Evolutionary conservation across 352 stramenopile species (phyloP), one percentile per base, ranked within the genome.

Genomic region (Phytophthora syringae): DNA sequence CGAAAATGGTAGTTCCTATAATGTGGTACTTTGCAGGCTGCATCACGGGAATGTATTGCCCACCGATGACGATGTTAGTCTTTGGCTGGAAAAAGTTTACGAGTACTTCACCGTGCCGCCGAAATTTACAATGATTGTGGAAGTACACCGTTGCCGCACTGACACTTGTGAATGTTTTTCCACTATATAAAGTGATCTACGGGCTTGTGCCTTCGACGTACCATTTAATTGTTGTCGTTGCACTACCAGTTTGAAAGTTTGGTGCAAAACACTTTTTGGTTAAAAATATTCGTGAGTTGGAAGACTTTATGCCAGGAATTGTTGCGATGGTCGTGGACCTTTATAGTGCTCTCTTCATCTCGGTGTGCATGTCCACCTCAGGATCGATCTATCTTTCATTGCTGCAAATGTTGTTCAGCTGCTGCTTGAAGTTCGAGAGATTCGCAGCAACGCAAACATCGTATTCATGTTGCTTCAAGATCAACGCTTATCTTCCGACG

Each of bases 331-430:
- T n/a, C 2, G 42, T 59, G 0, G 63, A 71, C 15, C 48, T 67
- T 15, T 71, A 57, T 7, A 37, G 43, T 22, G 16, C 50, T 11
- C 50, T 71, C 2, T 71, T 67, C 20, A 30, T 60, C 3, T 67
- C 50, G 12, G 50, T 71, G 24, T 71, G 63, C 36, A 60, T 67
- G 34, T 60, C 48, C 4, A 67, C 49, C 13, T 10, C 51, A 15
- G 39, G 32, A 32, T 64, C 44, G 4, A 48, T 50, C 5, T 47
- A 7, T 34, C 40, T 67, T 39, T 67, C 30, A 50, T 67, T 7
- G 42, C 28, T 13, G 28, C 21, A 10, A 42, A 54, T 22, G 21
- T 67, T 12, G 48, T 9, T 10, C 58, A 54, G 15, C 24, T 40
- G 9, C 6, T 48, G 16, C 39, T 67, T 5, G 49, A 67, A 43